phyloP scores from a whole-genome alignment of 169 alveolate genomes.

The Plasmodium billcollinsi region DNA sequence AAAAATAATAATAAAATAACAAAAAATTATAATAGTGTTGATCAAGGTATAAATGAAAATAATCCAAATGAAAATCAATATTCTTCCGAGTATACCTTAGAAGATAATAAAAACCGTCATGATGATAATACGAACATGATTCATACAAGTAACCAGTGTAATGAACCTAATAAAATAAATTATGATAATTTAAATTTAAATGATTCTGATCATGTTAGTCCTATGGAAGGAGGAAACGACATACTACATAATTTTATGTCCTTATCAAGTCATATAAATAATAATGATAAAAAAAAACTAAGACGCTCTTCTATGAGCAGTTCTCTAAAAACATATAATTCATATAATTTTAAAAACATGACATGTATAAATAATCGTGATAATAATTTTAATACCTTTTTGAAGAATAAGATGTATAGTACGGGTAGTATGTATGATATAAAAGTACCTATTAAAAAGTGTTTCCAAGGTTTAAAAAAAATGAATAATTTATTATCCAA shows the following conservation, averaged over 20 bases:
- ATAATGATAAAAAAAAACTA: constrained; percentile 1
- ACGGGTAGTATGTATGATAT: constrained; percentile 2
- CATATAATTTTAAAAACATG: constrained; percentile 11
- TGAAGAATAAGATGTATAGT: constrained; percentile 15
- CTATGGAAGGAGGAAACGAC: too few relatives aligned
- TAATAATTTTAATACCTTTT: background rate
- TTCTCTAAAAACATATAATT: constrained; percentile 23
- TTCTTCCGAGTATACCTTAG: background rate
- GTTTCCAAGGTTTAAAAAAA: background rate
- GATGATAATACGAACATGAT: too few relatives aligned
- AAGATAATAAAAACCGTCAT: too few relatives aligned
- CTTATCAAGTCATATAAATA: background rate
- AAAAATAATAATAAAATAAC: background rate
- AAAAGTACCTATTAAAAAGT: background rate
- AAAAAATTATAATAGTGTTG: too few relatives aligned
- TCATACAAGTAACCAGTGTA: too few relatives aligned
- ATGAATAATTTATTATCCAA: background rate
- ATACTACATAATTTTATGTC: background rate
- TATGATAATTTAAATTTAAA: too few relatives aligned
- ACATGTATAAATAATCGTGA: background rate
- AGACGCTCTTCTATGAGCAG: background rate
- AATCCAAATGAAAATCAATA: background rate
- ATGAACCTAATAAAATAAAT: too few relatives aligned
- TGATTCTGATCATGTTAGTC: too few relatives aligned
- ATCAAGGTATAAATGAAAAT: background rate